phyloP scores from a whole-genome alignment of 306 rosid species.

The Luffa acutangula region DNA sequence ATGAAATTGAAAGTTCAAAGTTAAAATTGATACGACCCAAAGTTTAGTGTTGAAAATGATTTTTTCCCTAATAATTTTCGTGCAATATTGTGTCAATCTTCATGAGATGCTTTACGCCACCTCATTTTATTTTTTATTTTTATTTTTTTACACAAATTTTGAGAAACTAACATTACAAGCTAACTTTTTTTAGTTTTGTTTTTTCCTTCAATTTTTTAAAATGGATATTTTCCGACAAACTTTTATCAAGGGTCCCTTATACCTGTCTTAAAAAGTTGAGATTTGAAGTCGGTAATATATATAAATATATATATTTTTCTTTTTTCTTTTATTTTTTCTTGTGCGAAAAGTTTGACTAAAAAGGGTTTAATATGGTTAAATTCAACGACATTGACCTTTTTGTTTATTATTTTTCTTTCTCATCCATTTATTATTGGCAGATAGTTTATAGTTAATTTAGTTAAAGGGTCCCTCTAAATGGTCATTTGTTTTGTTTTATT shows the following conservation, averaged over 20 bases:
- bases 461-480: background rate
- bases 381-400: background rate
- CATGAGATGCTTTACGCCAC: background rate
- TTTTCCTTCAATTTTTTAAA: background rate
- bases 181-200: background rate
- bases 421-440: background rate
- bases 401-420: background rate
- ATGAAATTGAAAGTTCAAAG: no score
- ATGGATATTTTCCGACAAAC: background rate
- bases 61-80: no score
- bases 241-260: background rate
- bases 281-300: slow-evolving; percentile 1
- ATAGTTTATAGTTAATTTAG: slow-evolving; percentile 6
- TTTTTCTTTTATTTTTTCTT: background rate
- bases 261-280: slow-evolving; percentile 1
- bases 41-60: no score
- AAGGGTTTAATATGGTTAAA: background rate
- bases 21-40: no score
- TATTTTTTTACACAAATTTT: background rate
- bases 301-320: background rate
- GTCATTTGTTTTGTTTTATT: background rate
- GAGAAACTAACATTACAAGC: background rate
- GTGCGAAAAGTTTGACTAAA: slow-evolving; percentile 5
- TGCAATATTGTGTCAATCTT: no score
- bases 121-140: background rate